These are phyloP conservation scores for Epichloe uncinata DNA, from an alignment of 2,329 filamentous ascomycete genomes.

Conservation along the genomic window DNA sequence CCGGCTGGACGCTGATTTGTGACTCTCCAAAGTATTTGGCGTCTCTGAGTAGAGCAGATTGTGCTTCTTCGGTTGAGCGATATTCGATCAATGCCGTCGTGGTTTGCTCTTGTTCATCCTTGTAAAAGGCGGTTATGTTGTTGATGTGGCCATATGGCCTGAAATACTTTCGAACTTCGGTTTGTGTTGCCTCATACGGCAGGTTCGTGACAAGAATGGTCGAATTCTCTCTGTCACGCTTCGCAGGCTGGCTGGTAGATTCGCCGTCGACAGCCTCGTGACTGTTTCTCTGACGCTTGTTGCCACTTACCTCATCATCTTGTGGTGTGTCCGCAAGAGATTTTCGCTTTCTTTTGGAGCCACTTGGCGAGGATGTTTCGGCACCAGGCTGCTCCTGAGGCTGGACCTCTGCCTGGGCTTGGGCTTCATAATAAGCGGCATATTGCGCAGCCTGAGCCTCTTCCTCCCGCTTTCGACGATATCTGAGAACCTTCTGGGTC, in stretches of 20 bases:
- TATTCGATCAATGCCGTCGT: constrained; percentile 76
- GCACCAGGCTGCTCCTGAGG: constrained; percentile 10
- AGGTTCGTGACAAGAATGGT: constrained; percentile 72
- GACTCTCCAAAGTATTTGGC: constrained; percentile 64
- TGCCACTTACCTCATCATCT: constrained; percentile 28
- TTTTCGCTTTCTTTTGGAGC: constrained; percentile 64
- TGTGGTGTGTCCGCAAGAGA: constrained; percentile 31
- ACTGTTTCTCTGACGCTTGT: constrained; percentile 53
- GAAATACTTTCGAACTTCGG: constrained; percentile 77
- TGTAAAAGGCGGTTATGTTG: constrained; percentile 51
- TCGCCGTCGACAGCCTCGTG: constrained; percentile 16
- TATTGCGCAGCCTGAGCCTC: constrained; percentile 43
- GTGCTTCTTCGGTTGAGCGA: constrained; percentile 62
- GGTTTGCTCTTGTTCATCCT: constrained; percentile 45
- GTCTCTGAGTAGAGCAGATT: constrained; percentile 68
- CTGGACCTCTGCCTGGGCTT: constrained; percentile 10
- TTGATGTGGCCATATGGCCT: constrained; percentile 79
- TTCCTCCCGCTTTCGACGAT: constrained; percentile 53
- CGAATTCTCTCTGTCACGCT: constrained; percentile 82
- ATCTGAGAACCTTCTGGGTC: constrained; percentile 47
- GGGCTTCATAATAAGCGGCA: constrained; percentile 22
- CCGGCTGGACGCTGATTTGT: constrained; percentile 60
- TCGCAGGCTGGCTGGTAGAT: constrained; percentile 27
- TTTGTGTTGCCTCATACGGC: constrained; percentile 54
- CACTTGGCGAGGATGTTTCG: constrained; percentile 23